Base-by-base conservation (phyloP, 176 grass and related monocot species). In the Rhynchospora breviuscula region DNA sequence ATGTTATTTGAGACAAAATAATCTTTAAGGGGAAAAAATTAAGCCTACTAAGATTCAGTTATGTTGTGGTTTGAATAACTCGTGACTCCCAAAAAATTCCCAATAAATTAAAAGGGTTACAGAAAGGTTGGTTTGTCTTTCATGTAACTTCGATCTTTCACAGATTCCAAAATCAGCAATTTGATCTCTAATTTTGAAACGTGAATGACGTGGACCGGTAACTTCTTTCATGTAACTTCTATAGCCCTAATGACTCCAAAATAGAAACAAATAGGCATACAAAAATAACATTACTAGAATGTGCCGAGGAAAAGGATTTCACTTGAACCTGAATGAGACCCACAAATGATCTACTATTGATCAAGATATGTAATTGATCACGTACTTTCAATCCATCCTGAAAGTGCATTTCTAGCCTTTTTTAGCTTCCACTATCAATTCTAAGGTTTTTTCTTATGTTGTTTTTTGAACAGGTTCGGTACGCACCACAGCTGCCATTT, bases 401-500 rank as follows among this genome's bases (percentile, higher is more conserved):
- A 62, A 62, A 62, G 57, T 59, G 57, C 17, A 59, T 18, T 7
- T 59, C 56, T 59, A 97, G 79, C 90, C 95, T 1, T 45, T 70
- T 7, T 19, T 70, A 46, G 35, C 15, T 17, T 70, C 18, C 67
- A 7, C 3, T 7, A 10, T 18, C 49, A 77, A 29, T 77, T 29
- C 48, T 77, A 18, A 18, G 25, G 10, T 31, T 77, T 1, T 19
- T 77, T 77, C 11, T 56, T 1, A 29, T 75, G 60, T 57, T 76
- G 9, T 69, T 68, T 59, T 92, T 74, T 73, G 26, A 83, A 73
- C 89, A 98, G 92, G 87, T 98, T 48, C 84, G 83, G 82, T 94
- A 98, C 65, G 88, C 87, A 46, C 35, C 35, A 40, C 35, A 40
- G 4, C 35, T 40, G 35, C 94, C 94, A 67, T 87, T 97, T 67